Conservation (phyloP, 768 basidiomycete species). For the Steccherinum ochraceum region DNA sequence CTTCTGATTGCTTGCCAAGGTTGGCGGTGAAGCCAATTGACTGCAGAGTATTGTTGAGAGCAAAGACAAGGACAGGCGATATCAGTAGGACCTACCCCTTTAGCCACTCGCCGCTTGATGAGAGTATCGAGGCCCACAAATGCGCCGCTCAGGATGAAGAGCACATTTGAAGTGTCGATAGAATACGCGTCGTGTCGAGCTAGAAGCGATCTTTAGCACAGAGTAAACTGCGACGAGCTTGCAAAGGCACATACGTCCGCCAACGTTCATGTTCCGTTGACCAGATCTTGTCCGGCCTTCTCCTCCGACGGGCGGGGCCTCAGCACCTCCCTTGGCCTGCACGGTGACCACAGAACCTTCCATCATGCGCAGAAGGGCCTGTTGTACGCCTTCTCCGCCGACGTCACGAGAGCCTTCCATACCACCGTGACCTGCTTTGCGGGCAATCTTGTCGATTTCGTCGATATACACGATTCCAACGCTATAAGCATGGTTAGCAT, state of each 20-base stretch:
- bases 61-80: background rate
- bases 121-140: conserved; percentile 88
- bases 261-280: conserved; percentile 38
- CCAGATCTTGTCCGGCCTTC: conserved; percentile 45
- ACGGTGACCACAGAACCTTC: conserved; percentile 86
- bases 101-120: conserved; percentile 72
- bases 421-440: conserved; percentile 45
- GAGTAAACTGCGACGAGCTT: too few species aligned
- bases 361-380: conserved; percentile 88
- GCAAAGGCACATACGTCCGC: conserved; percentile 5
- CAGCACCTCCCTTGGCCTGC: conserved; percentile 59
- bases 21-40: conserved; percentile 83
- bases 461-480: conserved; percentile 96
- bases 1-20: conserved; percentile 32
- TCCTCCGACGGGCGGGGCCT: conserved; percentile 37
- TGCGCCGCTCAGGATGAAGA: conserved; percentile 95
- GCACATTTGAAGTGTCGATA: conserved; percentile 83
- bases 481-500: conserved; percentile 39
- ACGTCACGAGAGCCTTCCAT: conserved; percentile 79
- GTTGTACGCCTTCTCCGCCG: conserved; percentile 94
- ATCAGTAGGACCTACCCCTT: conserved; percentile 56
- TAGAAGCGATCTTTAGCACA: conserved; percentile 20
- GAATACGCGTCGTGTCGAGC: conserved; percentile 62
- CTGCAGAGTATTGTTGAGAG: conserved; percentile 30
- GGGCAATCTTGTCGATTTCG: conserved; percentile 91